These are phyloP conservation scores for Suillus fuscotomentosus DNA, from an alignment of 768 basidiomycete species.

Conservation along the genomic window DNA sequence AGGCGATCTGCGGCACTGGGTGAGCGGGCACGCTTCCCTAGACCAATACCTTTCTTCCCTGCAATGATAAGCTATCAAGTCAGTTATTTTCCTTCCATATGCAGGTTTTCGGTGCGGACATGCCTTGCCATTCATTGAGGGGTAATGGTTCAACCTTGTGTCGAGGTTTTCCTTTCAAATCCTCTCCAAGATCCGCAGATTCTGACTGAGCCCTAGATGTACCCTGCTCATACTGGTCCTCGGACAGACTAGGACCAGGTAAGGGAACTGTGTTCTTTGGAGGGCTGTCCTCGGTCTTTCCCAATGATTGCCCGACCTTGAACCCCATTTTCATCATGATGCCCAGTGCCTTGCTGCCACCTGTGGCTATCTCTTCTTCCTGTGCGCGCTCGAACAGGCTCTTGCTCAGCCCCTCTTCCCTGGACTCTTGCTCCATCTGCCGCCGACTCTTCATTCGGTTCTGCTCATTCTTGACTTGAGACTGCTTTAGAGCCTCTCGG, in stretches of 20 bases:
- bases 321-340: constrained; percentile 98
- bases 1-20: constrained; percentile 61
- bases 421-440: constrained; percentile 70
- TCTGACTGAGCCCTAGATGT: constrained; percentile 1
- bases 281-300: constrained; percentile 34
- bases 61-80: constrained; percentile 12
- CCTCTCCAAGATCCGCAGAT: constrained; percentile 4
- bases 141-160: constrained; percentile 71
- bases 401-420: constrained; percentile 75
- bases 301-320: constrained; percentile 79
- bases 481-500: constrained; percentile 57
- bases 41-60: constrained; percentile 81
- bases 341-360: constrained; percentile 71
- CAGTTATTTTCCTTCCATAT: background rate
- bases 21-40: constrained; percentile 65
- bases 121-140: constrained; percentile 81
- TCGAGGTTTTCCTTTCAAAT: constrained; percentile 12
- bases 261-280: constrained; percentile 6
- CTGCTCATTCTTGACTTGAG: constrained; percentile 65
- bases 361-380: constrained; percentile 47
- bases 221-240: background rate
- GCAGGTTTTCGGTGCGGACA: constrained; percentile 20
- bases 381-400: constrained; percentile 78
- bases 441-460: constrained; percentile 59
- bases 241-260: constrained; percentile 3